Evolutionary conservation across 805 yeast genomes (phyloP), one percentile per base, ranked within the genome.

Genomic region (Yarrowia deformans): DNA sequence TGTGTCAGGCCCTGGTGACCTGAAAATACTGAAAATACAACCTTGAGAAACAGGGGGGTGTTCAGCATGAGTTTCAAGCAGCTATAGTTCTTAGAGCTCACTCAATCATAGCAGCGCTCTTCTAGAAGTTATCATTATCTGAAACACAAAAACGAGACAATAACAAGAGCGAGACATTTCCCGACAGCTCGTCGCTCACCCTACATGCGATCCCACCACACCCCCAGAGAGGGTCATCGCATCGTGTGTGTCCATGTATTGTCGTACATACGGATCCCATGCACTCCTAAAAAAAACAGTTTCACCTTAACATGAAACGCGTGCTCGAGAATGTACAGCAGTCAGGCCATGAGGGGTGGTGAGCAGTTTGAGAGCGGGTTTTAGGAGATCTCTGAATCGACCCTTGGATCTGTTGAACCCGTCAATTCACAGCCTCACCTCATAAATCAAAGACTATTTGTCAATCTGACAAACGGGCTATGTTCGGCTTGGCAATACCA

Each of bases 261-360:
- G 23, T 34, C 8, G 6, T 5, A n/a, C n/a, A n/a, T n/a, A 50
- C 29, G 19, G n/a, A 32, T 16, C 8, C 35, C 45, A 54, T 56
- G 48, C 63, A 56, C 63, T 42, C 63, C 63, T 40, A 56, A 56
- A 56, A 23, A 56, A 56, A 48, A 29, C 48, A 40, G 61, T 55
- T 55, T 16, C 35, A 55, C 63, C 63, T 56, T 56, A 42, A 56
- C 63, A 56, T 56, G 63, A 56, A 56, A 56, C 63, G 63, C 29
- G 23, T 18, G 29, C 29, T 23, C 29, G 29, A 23, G 29, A 23
- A 23, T 23, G 29, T 23, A 23, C 29, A 23, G 29, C 29, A 2
- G 29, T 23, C 29, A 23, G 29, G 29, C 29, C 29, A 23, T 23
- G 29, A 23, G 29, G n/a, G 29, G 29, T 23, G 29, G 29, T 4